phyloP scores from a whole-genome alignment of 2,329 filamentous ascomycete species.

The Leptographium radiaticola region DNA sequence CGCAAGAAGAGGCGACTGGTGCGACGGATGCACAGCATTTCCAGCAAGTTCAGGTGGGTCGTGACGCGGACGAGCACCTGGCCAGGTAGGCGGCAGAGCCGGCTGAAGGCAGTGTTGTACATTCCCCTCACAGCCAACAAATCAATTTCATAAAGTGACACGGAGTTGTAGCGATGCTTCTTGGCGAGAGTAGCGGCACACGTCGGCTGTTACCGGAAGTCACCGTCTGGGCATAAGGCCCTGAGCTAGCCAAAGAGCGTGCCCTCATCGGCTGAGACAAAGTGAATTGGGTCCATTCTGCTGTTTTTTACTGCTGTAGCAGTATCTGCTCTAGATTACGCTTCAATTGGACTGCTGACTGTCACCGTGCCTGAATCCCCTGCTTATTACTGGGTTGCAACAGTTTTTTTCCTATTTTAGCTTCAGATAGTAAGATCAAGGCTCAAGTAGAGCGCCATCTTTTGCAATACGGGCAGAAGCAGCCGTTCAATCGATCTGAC shows the following conservation, averaged over 20 bases:
- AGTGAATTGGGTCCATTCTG: not conserved
- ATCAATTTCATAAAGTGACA: not conserved
- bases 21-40: not conserved
- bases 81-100: conserved; percentile 3
- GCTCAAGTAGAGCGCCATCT: too few relatives aligned
- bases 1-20: conserved; percentile 1
- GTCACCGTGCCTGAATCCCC: too few relatives aligned
- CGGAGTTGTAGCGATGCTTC: not conserved
- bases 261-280: not conserved
- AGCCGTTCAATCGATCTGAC: too few relatives aligned
- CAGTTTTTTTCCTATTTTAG: too few relatives aligned
- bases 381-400: too few relatives aligned
- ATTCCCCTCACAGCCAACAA: not conserved
- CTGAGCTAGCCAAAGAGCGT: not conserved
- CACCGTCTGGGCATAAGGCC: not conserved
- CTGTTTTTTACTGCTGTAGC: too few relatives aligned
- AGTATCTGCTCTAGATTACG: too few relatives aligned
- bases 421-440: too few relatives aligned
- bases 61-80: conserved; percentile 2
- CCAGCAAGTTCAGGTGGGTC: not conserved
- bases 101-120: conserved; percentile 1
- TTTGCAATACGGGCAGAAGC: too few relatives aligned
- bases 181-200: not conserved
- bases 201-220: not conserved
- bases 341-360: too few relatives aligned